phyloP scores from a whole-genome alignment of 805 yeast genomes.

The Zygotorulaspora chibaensis region DNA sequence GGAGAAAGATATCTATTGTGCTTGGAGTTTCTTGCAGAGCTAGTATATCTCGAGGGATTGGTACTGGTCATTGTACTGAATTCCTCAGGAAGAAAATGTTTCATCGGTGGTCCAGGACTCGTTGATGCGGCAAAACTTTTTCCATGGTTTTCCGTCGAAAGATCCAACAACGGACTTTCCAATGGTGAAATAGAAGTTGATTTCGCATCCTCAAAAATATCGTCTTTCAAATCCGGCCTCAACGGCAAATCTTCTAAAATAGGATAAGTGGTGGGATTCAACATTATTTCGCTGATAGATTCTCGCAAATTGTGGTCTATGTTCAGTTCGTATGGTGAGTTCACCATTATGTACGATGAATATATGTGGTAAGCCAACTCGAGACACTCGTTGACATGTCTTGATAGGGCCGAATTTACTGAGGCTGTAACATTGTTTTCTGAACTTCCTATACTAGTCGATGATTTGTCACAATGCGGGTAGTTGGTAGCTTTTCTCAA shows the following conservation, averaged over 20 bases:
- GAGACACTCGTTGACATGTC: constrained; percentile 51
- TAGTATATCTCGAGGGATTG: background rate
- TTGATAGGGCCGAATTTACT: constrained; percentile 39
- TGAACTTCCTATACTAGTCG: constrained; percentile 7
- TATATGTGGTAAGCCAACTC: constrained; percentile 61
- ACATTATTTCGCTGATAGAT: constrained; percentile 39
- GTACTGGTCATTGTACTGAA: background rate
- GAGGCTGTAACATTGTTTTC: constrained; percentile 29
- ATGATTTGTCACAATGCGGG: constrained; percentile 17
- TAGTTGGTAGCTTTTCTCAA: constrained; percentile 40
- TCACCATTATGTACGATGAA: constrained; percentile 57
- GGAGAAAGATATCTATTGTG: constrained; percentile 20
- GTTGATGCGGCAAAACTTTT: background rate
- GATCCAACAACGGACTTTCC: background rate
- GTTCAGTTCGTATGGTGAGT: constrained; percentile 68
- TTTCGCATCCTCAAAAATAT: background rate
- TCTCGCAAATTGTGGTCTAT: constrained; percentile 53
- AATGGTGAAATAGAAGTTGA: background rate
- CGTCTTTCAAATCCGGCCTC: constrained; percentile 1
- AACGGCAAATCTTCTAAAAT: constrained; percentile 9
- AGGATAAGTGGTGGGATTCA: constrained; percentile 38
- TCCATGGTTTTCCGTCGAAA: background rate
- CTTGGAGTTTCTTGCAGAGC: background rate
- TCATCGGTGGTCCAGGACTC: background rate
- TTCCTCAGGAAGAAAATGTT: background rate